A percentile compares a stretch with the other conserved stretches of the same genome.
Conservation (phyloP, 78 protist species). For the Dictyostelium intermedium region DNA sequence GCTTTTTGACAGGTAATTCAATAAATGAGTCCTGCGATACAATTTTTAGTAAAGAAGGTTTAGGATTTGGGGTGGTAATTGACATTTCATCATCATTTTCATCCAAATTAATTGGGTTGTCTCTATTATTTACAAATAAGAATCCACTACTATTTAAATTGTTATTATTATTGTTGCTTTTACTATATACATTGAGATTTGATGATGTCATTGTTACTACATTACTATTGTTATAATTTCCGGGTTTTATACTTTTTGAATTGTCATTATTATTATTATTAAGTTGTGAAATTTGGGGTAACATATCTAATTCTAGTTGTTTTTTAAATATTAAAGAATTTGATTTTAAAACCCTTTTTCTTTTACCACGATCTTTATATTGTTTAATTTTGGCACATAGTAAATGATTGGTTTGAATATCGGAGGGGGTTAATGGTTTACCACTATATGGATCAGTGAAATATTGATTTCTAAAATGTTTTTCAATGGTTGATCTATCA, state of each 20-base stretch:
- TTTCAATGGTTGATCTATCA: constrained; percentile 44
- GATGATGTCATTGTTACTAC: not conserved
- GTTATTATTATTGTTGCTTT: too few species aligned
- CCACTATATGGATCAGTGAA: constrained; percentile 59
- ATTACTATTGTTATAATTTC: not conserved
- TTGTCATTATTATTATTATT: not conserved
- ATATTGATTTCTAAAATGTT: constrained; percentile 38
- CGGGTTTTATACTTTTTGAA: not conserved
- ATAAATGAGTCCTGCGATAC: constrained; percentile 30
- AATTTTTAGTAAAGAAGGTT: constrained; percentile 6
- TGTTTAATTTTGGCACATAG: constrained; percentile 1
- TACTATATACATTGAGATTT: not conserved
- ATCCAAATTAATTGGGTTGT: not conserved
- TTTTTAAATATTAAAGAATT: not conserved
- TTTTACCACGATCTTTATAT: constrained; percentile 26
- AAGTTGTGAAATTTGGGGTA: not conserved
- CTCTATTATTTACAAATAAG: not conserved
- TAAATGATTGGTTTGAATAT: constrained; percentile 29
- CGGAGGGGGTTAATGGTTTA: not conserved
- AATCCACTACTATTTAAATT: not conserved
- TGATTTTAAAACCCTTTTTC: constrained; percentile 53
- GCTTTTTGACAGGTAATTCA: constrained; percentile 53
- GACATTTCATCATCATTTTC: not conserved
- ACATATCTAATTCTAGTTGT: not conserved
- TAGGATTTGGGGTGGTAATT: not conserved